These are phyloP conservation scores for Ceratocystiopsis minuta DNA, from an alignment of 2,329 filamentous ascomycete species.

Conservation along the genomic window DNA sequence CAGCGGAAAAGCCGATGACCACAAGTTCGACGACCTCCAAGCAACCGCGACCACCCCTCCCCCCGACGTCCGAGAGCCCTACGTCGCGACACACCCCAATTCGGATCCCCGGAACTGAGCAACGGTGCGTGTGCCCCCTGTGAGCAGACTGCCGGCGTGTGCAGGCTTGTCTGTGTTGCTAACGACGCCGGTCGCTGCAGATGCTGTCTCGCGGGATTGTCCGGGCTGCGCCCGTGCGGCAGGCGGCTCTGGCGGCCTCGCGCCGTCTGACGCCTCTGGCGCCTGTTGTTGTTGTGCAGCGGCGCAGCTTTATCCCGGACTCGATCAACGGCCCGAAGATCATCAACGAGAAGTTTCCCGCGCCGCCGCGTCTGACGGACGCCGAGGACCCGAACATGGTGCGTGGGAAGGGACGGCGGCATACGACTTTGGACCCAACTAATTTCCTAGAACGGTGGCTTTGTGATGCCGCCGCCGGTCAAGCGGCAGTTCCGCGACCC, in stretches of 20 bases:
- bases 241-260: constrained; percentile 25
- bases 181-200: no score
- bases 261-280: constrained; percentile 27
- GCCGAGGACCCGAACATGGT: constrained; percentile 51
- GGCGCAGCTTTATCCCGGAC: constrained; percentile 37
- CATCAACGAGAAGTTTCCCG: constrained; percentile 34
- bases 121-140: constrained; percentile 4
- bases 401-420: constrained; percentile 19
- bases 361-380: constrained; percentile 30
- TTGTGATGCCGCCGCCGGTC: constrained; percentile 57
- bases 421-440: no score
- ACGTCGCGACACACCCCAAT: not conserved
- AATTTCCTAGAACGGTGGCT: constrained; percentile 79
- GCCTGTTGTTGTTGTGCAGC: constrained; percentile 24
- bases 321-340: constrained; percentile 27
- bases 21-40: not conserved
- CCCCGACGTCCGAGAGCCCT: no score
- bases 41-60: not conserved
- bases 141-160: no score
- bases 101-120: constrained; percentile 4
- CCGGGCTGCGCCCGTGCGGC: constrained; percentile 29
- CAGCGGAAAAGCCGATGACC: constrained; percentile 9
- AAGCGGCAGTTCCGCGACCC: constrained; percentile 91
- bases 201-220: constrained; percentile 45
- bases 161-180: no score